Conservation (phyloP, 1,284 basidiomycete species). For the Ceratorhiza oryzae-sativae region DNA sequence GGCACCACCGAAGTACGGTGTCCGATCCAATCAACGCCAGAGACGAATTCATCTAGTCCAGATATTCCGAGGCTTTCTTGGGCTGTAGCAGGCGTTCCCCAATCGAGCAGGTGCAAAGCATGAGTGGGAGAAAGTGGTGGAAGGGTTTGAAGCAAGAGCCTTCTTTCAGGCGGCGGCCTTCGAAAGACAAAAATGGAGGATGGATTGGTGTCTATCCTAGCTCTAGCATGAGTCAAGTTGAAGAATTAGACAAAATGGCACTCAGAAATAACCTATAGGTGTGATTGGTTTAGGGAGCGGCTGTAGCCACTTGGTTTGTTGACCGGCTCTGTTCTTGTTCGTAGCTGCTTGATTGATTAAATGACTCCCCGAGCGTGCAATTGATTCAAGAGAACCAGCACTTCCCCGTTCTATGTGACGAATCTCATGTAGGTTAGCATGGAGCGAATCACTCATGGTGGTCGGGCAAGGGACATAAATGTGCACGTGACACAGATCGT, state of each 20-base stretch:
- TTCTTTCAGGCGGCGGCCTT: neutral
- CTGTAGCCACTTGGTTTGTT: slow-evolving; percentile 11
- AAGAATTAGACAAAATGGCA: neutral
- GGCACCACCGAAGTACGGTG: neutral
- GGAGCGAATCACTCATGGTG: slow-evolving; percentile 13
- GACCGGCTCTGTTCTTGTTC: neutral
- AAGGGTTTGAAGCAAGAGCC: slow-evolving; percentile 18
- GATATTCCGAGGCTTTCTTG: slow-evolving; percentile 3
- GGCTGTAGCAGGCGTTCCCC: slow-evolving; percentile 4
- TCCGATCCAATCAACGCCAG: slow-evolving; percentile 11
- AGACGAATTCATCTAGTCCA: slow-evolving; percentile 28
- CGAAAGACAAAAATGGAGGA: slow-evolving; percentile 5
- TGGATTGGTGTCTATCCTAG: slow-evolving; percentile 13
- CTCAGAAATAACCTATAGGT: slow-evolving; percentile 23
- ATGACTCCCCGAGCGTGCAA: neutral
- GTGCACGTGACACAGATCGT: slow-evolving; percentile 10
- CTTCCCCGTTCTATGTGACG: slow-evolving; percentile 23
- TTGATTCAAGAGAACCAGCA: neutral
- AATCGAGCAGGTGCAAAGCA: slow-evolving; percentile 14
- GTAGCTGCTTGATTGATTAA: slow-evolving; percentile 13
- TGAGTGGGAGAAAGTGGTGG: neutral
- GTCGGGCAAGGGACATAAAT: neutral
- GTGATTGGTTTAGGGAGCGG: neutral
- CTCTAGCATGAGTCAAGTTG: slow-evolving; percentile 21
- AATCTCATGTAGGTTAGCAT: neutral